phyloP scores from a whole-genome alignment of 371 early-diverging fungal genomes.

The Dinochytrium kinnereticum region DNA sequence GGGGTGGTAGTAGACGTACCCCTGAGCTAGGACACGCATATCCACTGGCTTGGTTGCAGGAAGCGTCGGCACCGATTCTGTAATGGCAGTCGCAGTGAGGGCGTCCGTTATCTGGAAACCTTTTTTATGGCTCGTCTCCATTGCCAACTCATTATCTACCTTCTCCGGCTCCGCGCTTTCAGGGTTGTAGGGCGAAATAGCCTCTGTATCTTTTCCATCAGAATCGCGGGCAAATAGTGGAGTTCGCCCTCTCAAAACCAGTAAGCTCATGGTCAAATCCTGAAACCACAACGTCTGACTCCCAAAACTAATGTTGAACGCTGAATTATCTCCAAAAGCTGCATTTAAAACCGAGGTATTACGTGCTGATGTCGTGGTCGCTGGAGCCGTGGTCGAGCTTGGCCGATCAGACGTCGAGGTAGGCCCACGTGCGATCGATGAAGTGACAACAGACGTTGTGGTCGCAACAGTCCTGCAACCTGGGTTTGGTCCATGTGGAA shows the following conservation, averaged over 20 bases:
- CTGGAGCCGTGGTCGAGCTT: background rate
- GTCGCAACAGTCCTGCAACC: background rate
- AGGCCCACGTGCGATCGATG: too few relatives aligned
- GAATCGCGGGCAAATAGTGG: background rate
- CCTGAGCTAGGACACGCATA: background rate
- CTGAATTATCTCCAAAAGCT: background rate
- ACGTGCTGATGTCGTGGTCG: background rate
- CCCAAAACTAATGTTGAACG: background rate
- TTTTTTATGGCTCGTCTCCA: too few relatives aligned
- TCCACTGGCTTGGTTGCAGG: background rate
- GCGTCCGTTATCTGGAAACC: background rate
- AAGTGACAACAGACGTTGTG: too few relatives aligned
- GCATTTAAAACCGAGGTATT: too few relatives aligned
- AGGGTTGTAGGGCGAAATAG: background rate
- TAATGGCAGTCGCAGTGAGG: background rate
- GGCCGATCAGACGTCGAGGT: too few relatives aligned
- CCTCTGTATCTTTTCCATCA: background rate
- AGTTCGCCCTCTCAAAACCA: background rate
- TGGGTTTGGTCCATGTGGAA: conserved; percentile 10
- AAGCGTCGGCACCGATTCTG: background rate
- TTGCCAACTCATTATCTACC: too few relatives aligned
- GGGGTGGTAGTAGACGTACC: background rate
- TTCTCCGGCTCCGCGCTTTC: too few relatives aligned
- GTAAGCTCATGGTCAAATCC: background rate
- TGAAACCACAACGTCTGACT: conserved; percentile 2